phyloP scores from a whole-genome alignment of 2,329 filamentous ascomycete species.

The Aspergillus latus region DNA sequence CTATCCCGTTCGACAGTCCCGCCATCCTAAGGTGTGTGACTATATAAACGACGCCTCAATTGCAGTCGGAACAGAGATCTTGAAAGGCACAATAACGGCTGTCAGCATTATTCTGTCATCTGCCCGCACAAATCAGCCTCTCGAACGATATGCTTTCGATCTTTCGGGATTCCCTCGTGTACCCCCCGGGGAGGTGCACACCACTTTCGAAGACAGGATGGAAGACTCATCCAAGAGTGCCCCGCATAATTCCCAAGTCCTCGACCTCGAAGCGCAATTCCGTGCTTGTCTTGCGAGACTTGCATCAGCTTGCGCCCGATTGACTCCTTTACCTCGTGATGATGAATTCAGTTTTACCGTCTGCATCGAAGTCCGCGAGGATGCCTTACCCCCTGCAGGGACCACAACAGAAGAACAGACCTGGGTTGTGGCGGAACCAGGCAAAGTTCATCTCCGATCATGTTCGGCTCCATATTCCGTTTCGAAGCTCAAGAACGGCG shows the following conservation, averaged over 20 bases:
- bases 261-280: slow-evolving; percentile 52
- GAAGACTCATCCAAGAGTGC: slow-evolving; percentile 35
- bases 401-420: slow-evolving; percentile 53
- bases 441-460: slow-evolving; percentile 40
- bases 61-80: slow-evolving; percentile 69
- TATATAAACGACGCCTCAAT: slow-evolving; percentile 82
- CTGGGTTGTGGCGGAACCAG: slow-evolving; percentile 61
- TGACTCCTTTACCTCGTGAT: slow-evolving; percentile 46
- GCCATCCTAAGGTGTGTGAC: slow-evolving; percentile 79
- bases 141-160: slow-evolving; percentile 63
- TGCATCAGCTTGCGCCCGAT: slow-evolving; percentile 43
- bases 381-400: slow-evolving; percentile 48
- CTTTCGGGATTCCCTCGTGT: slow-evolving; percentile 57
- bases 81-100: slow-evolving; percentile 56
- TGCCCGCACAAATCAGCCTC: slow-evolving; percentile 50
- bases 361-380: slow-evolving; percentile 50
- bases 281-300: slow-evolving; percentile 48
- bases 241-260: slow-evolving; percentile 31
- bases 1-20: slow-evolving; percentile 78
- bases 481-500: slow-evolving; percentile 38
- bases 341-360: slow-evolving; percentile 52
- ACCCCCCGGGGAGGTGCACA: slow-evolving; percentile 48
- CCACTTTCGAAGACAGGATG: slow-evolving; percentile 49
- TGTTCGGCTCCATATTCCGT: slow-evolving; percentile 43
- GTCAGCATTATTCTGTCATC: slow-evolving; percentile 59